Evolutionary conservation across 495 filamentous ascomycete species (phyloP).

Genomic region (Xylaria longipes): DNA sequence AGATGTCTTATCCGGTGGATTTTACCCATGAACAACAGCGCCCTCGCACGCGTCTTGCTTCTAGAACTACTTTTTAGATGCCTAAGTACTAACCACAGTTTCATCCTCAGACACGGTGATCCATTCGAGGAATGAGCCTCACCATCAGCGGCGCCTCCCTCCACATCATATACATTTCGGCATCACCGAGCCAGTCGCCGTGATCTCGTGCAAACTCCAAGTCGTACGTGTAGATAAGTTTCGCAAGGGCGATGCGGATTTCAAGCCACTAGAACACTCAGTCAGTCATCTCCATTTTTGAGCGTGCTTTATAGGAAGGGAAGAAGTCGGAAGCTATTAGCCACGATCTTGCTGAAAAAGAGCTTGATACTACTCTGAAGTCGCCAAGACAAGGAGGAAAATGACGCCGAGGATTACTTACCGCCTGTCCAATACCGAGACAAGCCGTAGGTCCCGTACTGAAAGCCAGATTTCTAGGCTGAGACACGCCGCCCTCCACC

Average conservation of each 20-base stretch:
- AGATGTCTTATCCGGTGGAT: too few species aligned
- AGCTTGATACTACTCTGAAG: not conserved
- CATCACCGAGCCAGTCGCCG: slow-evolving; percentile 41
- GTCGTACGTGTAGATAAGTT: slow-evolving; percentile 42
- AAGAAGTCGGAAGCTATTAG: not conserved
- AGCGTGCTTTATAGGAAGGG: not conserved
- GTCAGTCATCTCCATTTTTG: not conserved
- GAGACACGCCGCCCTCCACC: slow-evolving; percentile 34
- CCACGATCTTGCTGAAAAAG: not conserved
- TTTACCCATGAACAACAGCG: too few species aligned
- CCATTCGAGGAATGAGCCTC: slow-evolving; percentile 22
- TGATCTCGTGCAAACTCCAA: slow-evolving; percentile 40
- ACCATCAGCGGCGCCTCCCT: slow-evolving; percentile 43
- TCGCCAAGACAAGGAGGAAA: not conserved
- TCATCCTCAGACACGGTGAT: not conserved
- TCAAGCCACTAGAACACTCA: slow-evolving; percentile 35
- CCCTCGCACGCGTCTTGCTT: too few species aligned
- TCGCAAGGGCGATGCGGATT: slow-evolving; percentile 45
- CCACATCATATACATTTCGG: slow-evolving; percentile 46
- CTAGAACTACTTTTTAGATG: not conserved
- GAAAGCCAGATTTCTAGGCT: slow-evolving; percentile 40
- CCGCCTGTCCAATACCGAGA: slow-evolving; percentile 41
- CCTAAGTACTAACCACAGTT: not conserved
- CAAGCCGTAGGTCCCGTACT: slow-evolving; percentile 38
- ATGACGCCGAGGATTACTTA: not conserved